These are phyloP conservation scores for Thalassiosira livingstoniorum DNA, from an alignment of 352 stramenopile genomes.

Conservation along the genomic window DNA sequence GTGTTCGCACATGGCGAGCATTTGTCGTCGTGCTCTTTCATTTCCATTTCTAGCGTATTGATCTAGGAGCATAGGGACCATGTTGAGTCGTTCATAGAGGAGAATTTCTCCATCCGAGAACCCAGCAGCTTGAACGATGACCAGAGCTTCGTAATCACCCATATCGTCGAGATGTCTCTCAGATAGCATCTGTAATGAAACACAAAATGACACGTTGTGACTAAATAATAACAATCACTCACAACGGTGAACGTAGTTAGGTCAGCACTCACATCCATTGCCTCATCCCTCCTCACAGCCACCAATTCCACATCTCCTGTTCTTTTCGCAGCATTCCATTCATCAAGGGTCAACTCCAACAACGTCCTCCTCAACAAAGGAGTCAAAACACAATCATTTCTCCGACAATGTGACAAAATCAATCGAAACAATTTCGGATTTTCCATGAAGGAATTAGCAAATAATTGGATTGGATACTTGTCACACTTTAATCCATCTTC, in stretches of 20 bases:
- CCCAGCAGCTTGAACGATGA: constrained; percentile 79
- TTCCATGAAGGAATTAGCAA: constrained; percentile 83
- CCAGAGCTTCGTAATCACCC: constrained; percentile 81
- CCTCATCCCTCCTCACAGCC: constrained; percentile 76
- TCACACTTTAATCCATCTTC: constrained; percentile 45
- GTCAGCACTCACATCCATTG: constrained; percentile 67
- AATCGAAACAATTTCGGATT: constrained; percentile 82
- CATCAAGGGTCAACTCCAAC: constrained; percentile 81
- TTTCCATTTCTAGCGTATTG: constrained; percentile 76
- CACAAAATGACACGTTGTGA: not conserved
- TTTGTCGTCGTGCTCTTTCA: constrained; percentile 72
- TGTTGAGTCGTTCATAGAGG: constrained; percentile 82
- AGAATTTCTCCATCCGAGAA: constrained; percentile 83
- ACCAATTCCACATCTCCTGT: constrained; percentile 72
- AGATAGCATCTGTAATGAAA: constrained; percentile 65
- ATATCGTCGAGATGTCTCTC: constrained; percentile 79
- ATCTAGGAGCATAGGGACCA: constrained; percentile 81
- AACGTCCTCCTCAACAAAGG: constrained; percentile 74
- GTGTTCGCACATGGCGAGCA: constrained; percentile 82
- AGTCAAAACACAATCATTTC: constrained; percentile 79
- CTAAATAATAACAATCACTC: not conserved
- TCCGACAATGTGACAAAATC: constrained; percentile 82
- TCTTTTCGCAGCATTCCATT: constrained; percentile 81
- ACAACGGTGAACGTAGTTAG: not conserved
- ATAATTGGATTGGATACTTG: constrained; percentile 81